Percentiles rank a stretch among this genome's conserved stretches.
Conservation (phyloP, 805 yeast genomes). For the Groenewaldozyma tartarivorans region DNA sequence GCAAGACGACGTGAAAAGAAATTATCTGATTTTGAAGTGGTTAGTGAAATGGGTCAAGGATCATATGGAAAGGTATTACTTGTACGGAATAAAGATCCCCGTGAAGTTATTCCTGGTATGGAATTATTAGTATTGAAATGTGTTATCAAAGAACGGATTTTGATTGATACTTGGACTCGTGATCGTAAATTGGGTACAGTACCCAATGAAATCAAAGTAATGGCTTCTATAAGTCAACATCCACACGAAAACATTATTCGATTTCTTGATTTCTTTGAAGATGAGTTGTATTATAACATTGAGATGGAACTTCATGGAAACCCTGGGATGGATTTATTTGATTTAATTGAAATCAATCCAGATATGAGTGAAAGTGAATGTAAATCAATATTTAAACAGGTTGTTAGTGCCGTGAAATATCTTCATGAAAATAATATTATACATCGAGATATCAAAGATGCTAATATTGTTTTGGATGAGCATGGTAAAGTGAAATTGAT, state of each 20-base stretch:
- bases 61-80: slow-evolving; percentile 92
- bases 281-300: slow-evolving; percentile 76
- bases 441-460: slow-evolving; percentile 93
- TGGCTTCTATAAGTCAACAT: slow-evolving; percentile 53
- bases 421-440: slow-evolving; percentile 80
- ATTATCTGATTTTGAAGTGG: slow-evolving; percentile 56
- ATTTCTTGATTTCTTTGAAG: slow-evolving; percentile 87
- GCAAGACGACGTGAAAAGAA: slow-evolving; percentile 58
- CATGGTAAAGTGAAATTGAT: slow-evolving; percentile 69
- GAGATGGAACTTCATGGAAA: slow-evolving; percentile 87
- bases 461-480: slow-evolving; percentile 79
- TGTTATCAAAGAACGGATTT: slow-evolving; percentile 82
- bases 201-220: slow-evolving; percentile 91
- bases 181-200: slow-evolving; percentile 86
- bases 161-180: slow-evolving; percentile 96
- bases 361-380: slow-evolving; percentile 76
- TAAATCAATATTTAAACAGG: slow-evolving; percentile 66
- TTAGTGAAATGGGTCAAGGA: slow-evolving; percentile 87
- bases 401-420: slow-evolving; percentile 70
- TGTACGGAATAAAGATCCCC: slow-evolving; percentile 58
- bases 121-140: slow-evolving; percentile 63
- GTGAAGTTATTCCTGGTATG: slow-evolving; percentile 32
- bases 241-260: slow-evolving; percentile 86
- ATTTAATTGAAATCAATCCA: slow-evolving; percentile 76
- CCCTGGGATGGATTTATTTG: slow-evolving; percentile 90